Base-by-base conservation (phyloP, 176 grass and related monocot genomes). In the Triticum timopheevii region DNA sequence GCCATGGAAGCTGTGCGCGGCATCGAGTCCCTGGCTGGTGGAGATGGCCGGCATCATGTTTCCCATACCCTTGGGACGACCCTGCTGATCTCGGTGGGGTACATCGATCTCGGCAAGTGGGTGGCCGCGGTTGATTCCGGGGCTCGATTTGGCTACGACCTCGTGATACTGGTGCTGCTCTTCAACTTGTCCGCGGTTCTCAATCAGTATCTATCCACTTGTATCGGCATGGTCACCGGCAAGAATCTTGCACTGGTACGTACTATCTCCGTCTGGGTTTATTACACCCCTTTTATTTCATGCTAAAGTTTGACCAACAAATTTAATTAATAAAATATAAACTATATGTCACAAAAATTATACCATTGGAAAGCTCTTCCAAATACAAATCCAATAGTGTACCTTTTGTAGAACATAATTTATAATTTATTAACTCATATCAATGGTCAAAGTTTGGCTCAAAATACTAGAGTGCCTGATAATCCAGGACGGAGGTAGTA, bases 71-170 rank as follows among this genome's bases (percentile, higher is more conserved):
- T 98, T 65, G 90, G 88, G 24, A 93, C 93, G 10, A 90, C 91
- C 58, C 83, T 95, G 19, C 83, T 98, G 30, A 83, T 95, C 25
- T 95, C 95, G 7, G 93, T 95, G 89, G 87, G 86, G n/a, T 98
- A 95, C 61, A 85, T 98, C 79, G 95, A 98, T 81, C 95, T 93
- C 7, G 93, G 91, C 50, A 93, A 98, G 88, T 95, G 91, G 93
- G 56, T 93, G 56, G 89, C 82, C 28, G 75, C 88, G 11, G 62
- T 95, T 7, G 93, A 98, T n/a, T 91, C 87, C 16, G 93, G 95
- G 9, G 84, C 80, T 73, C 85, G 82, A 6, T 98, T 98, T 63
- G 9, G 39, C 39, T 42, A 42, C 39, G 42, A 98, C 85, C 87
- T 98, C 73, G 78, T 98, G 65, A 56, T 98, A 5, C 54, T 91